A percentile compares a stretch with the other conserved stretches of the same genome.
Evolutionary conservation across 805 yeast species (phyloP).

Genomic region (Kurtzmaniella cleridarum): DNA sequence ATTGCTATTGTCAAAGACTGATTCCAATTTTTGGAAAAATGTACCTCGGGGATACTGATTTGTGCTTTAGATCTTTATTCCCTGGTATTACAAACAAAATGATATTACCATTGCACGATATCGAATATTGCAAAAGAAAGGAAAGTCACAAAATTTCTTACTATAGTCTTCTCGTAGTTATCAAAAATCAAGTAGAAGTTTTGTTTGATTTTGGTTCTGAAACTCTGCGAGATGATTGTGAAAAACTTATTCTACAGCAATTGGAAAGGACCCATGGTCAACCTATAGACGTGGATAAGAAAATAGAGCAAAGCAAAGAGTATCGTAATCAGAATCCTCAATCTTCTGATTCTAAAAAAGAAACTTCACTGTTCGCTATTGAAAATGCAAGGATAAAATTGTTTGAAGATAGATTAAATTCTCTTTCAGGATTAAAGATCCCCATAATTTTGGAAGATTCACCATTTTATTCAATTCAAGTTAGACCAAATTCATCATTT

Average conservation of each 20-base stretch:
- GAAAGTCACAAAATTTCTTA: conserved; percentile 65
- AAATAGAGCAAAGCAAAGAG: neutral
- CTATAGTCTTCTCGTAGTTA: conserved; percentile 62
- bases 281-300: conserved; percentile 7
- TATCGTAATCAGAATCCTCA: neutral
- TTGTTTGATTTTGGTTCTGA: conserved; percentile 69
- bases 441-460: conserved; percentile 68
- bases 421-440: conserved; percentile 56
- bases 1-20: conserved; percentile 60
- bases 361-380: conserved; percentile 14
- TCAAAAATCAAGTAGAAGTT: conserved; percentile 72
- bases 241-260: conserved; percentile 44
- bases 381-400: conserved; percentile 58
- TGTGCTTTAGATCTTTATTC: conserved; percentile 77
- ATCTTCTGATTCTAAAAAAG: neutral
- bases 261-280: conserved; percentile 36
- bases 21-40: conserved; percentile 81
- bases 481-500: conserved; percentile 50
- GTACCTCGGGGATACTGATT: conserved; percentile 58
- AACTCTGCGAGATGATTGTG: conserved; percentile 70
- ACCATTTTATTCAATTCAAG: conserved; percentile 46
- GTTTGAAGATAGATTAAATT: conserved; percentile 61
- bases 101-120: conserved; percentile 72
- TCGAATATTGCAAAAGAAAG: conserved; percentile 65
- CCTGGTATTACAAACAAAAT: conserved; percentile 76